Evolutionary conservation across 345 rosid genomes (phyloP).

Genomic region (Gynandropsis gynandra): DNA sequence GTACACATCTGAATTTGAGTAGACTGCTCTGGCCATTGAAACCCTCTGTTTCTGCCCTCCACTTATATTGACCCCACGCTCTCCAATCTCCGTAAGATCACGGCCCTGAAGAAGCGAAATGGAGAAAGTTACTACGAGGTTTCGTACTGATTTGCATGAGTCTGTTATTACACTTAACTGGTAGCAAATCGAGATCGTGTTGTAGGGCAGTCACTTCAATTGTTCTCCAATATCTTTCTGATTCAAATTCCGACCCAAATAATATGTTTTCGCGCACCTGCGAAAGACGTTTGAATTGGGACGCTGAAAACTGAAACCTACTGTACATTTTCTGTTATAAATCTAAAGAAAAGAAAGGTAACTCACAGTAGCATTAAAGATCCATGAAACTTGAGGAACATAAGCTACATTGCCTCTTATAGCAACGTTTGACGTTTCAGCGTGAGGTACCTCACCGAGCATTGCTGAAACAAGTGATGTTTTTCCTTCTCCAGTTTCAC

Average conservation of each 20-base stretch:
- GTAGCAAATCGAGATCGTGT: constrained; percentile 79
- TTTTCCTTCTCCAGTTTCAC: constrained; percentile 97
- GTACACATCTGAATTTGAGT: constrained; percentile 82
- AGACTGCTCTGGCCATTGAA: constrained; percentile 97
- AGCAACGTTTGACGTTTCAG: constrained; percentile 42
- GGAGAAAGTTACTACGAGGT: constrained; percentile 16
- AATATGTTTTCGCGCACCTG: constrained; percentile 87
- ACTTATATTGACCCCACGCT: constrained; percentile 97
- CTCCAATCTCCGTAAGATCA: constrained; percentile 95
- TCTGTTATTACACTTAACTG: constrained; percentile 50
- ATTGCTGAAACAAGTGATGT: constrained; percentile 92
- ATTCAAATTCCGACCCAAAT: constrained; percentile 68
- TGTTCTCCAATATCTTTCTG: constrained; percentile 61
- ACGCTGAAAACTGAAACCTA: background rate
- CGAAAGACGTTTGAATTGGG: constrained; percentile 8
- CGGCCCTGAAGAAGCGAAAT: constrained; percentile 44
- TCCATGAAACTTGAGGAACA: constrained; percentile 98
- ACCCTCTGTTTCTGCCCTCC: constrained; percentile 99
- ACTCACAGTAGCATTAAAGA: constrained; percentile 93
- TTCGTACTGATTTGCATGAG: constrained; percentile 7
- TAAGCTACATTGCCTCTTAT: constrained; percentile 86
- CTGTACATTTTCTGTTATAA: background rate
- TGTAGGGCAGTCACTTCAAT: constrained; percentile 69
- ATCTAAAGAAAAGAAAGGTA: background rate
- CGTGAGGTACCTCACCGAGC: constrained; percentile 78